Base-by-base conservation (phyloP, 1,139 yeast species). In the Geotrichum phurueaensis region DNA sequence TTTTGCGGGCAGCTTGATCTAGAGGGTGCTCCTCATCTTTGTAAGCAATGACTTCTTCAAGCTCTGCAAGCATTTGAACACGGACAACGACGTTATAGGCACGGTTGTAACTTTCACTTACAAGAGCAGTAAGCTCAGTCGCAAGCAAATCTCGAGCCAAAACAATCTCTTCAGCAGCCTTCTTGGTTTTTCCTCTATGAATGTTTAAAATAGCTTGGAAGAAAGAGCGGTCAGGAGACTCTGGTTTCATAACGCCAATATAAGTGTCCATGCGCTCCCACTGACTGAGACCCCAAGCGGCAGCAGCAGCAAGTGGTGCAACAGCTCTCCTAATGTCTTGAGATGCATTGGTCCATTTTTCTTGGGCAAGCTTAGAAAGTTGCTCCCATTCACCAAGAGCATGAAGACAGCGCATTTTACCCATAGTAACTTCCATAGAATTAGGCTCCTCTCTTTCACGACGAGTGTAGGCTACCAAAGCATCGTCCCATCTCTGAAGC, bases 311-410 rank as follows among this genome's bases (percentile, higher is more conserved):
- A 60, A 95, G 77, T 0, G 99, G 99, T 0, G 99, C 98, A 66
- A 95, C 92, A n/a, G 86, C 84, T 63, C 96, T 78, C 68, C 86
- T 83, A 56, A 84, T 84, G 31, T 89, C 97, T 55, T 84, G 81
- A 2, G 88, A 78, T 0, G 96, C 83, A 53, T 79, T 79, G 33
- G 78, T 79, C 99, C 99, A 95, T 70, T 89, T 89, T 54, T 86
- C 87, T 67, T 85, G 87, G 0, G 98, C 97, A 60, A 94, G 78
- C 64, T 87, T 89, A 12, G 96, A 87, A 33, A 95, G 78, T 67
- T 87, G 89, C 66, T 92, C 98, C 99, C 99, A 95, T 75, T 94
- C 98, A 57, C 99, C 99, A 36, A 95, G 78, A 0, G 99, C 99
- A 76, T 94, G 98, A 64, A 92, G 78, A 75, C 98, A 92, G 74